These are phyloP conservation scores for Cerioporus squamosus DNA, from an alignment of 1,284 basidiomycete species.

Conservation along the genomic window DNA sequence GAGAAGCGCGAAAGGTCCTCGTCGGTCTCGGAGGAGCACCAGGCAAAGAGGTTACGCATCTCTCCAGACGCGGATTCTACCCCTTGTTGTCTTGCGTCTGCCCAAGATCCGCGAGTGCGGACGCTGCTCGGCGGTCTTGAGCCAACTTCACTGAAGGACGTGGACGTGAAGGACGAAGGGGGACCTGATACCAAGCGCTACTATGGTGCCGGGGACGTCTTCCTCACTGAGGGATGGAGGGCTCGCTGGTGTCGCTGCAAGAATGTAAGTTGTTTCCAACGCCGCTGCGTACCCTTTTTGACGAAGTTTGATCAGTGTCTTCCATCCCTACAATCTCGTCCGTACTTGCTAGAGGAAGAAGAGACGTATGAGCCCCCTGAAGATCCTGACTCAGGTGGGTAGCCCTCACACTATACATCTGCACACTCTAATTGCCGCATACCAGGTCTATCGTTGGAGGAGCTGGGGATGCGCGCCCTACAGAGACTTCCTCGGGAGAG, in stretches of 20 bases:
- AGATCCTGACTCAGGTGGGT: conserved; percentile 76
- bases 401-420: background rate
- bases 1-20: conserved; percentile 55
- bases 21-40: conserved; percentile 40
- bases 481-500: conserved; percentile 70
- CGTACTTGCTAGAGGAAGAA: conserved; percentile 74
- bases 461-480: conserved; percentile 78
- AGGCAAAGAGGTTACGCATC: conserved; percentile 52
- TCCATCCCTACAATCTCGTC: conserved; percentile 49
- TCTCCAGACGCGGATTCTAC: conserved; percentile 26
- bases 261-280: conserved; percentile 46
- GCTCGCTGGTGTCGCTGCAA: conserved; percentile 75
- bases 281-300: background rate
- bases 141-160: background rate
- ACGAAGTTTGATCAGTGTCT: conserved; percentile 52
- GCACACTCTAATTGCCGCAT: background rate
- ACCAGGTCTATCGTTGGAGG: conserved; percentile 72
- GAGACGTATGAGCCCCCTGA: conserved; percentile 82
- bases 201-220: conserved; percentile 66
- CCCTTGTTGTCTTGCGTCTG: conserved; percentile 55
- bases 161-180: background rate
- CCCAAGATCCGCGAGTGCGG: conserved; percentile 32
- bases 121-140: conserved; percentile 34
- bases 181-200: background rate
- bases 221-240: conserved; percentile 72